These are phyloP conservation scores for Phaeosphaeria sp. DNA, from an alignment of 2,329 filamentous ascomycete species.

Conservation along the genomic window DNA sequence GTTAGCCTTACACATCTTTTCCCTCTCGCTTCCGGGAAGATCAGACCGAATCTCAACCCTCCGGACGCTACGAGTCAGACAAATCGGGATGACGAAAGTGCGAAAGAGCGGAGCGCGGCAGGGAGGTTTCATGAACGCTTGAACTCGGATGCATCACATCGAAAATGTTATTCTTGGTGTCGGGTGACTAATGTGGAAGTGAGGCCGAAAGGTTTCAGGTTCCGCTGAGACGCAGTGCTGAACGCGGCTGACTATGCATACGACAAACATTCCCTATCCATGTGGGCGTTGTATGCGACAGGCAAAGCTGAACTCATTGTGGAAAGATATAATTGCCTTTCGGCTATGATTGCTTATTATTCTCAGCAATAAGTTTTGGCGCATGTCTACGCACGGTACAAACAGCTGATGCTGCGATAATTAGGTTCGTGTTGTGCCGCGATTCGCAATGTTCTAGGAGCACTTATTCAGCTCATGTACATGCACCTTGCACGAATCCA, in stretches of 20 bases:
- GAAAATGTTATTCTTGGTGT: neutral
- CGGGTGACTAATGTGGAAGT: neutral
- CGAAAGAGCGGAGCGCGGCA: neutral
- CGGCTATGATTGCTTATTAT: neutral
- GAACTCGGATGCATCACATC: neutral
- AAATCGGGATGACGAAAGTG: neutral
- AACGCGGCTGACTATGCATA: neutral
- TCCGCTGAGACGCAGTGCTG: neutral
- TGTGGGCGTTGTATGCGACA: neutral
- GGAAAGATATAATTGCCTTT: neutral
- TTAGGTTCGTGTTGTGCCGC: neutral
- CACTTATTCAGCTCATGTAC: neutral
- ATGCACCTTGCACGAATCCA: neutral
- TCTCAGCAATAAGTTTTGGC: neutral
- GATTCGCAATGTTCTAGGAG: neutral
- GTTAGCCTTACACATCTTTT: slow-evolving; percentile 4
- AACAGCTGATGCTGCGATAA: neutral
- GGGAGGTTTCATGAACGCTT: slow-evolving; percentile 6
- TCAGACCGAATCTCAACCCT: slow-evolving; percentile 2
- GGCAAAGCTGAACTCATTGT: neutral
- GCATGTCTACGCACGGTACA: neutral
- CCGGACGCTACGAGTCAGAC: neutral
- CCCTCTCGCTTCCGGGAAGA: neutral
- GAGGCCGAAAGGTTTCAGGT: slow-evolving; percentile 2
- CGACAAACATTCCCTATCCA: neutral